Conservation (phyloP, 208 protist species). For the Herpetomonas samuelpessoai region DNA sequence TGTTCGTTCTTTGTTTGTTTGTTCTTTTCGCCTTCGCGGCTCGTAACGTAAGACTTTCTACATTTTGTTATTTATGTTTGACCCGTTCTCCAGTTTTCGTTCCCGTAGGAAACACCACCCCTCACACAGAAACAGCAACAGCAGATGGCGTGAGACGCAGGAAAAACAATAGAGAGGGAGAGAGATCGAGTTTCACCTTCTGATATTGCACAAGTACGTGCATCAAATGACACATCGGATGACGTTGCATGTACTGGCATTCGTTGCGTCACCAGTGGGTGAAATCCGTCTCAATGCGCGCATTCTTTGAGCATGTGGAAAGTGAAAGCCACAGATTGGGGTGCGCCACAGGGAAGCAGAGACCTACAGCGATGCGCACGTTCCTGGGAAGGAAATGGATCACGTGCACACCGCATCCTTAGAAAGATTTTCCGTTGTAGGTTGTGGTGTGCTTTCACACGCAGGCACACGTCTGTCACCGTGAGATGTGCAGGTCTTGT, state of each 20-base stretch:
- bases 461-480: neutral
- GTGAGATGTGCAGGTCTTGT: neutral
- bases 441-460: neutral
- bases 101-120: neutral
- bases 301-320: too few relatives aligned
- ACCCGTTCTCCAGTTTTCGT: neutral
- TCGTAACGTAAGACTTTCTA: neutral
- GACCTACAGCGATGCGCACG: too few relatives aligned
- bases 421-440: too few relatives aligned
- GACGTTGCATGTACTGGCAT: neutral
- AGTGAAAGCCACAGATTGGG: too few relatives aligned
- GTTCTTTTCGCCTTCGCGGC: neutral
- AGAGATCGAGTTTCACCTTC: too few relatives aligned
- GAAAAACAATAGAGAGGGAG: neutral
- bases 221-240: too few relatives aligned
- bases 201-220: too few relatives aligned
- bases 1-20: constrained; percentile 14
- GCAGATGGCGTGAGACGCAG: neutral
- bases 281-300: neutral
- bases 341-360: too few relatives aligned
- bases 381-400: too few relatives aligned
- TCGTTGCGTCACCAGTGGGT: neutral
- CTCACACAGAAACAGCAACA: neutral
- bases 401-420: too few relatives aligned
- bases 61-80: neutral